phyloP scores from a whole-genome alignment of 2,329 filamentous ascomycete genomes.

The Dactylellina sp. region DNA sequence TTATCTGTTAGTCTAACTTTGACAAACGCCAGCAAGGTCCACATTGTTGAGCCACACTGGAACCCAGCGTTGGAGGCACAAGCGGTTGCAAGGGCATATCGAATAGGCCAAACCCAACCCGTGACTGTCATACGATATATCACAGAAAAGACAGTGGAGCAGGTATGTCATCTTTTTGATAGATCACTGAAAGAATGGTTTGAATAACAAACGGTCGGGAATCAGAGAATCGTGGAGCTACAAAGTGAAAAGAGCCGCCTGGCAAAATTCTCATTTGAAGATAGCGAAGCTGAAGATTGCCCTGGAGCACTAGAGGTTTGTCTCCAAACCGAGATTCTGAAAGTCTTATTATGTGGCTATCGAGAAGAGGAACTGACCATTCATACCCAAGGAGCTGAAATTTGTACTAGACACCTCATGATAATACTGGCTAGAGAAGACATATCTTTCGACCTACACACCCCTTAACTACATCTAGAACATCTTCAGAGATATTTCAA shows the following conservation, averaged over 20 bases:
- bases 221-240: slow-evolving; percentile 18
- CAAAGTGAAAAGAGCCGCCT: slow-evolving; percentile 17
- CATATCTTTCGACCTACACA: too few relatives aligned
- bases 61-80: slow-evolving; percentile 95
- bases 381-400: slow-evolving; percentile 7
- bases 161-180: slow-evolving; percentile 9
- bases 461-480: too few relatives aligned
- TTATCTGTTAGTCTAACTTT: slow-evolving; percentile 78
- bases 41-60: slow-evolving; percentile 98
- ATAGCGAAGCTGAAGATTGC: background rate
- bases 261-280: slow-evolving; percentile 14
- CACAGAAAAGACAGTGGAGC: slow-evolving; percentile 33
- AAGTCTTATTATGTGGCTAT: background rate
- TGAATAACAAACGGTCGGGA: background rate
- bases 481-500: too few relatives aligned
- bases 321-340: too few relatives aligned
- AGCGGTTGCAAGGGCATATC: slow-evolving; percentile 90
- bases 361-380: too few relatives aligned
- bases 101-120: slow-evolving; percentile 86
- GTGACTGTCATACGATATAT: slow-evolving; percentile 88
- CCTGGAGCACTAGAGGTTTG: slow-evolving; percentile 3
- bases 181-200: background rate
- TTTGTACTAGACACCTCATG: slow-evolving; percentile 17
- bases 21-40: slow-evolving; percentile 85
- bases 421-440: too few relatives aligned